Percentiles rank a stretch among this genome's conserved stretches.
These are phyloP conservation scores for Sarocladium brachiariae DNA, from an alignment of 2,329 filamentous ascomycete species.

Conservation along the genomic window DNA sequence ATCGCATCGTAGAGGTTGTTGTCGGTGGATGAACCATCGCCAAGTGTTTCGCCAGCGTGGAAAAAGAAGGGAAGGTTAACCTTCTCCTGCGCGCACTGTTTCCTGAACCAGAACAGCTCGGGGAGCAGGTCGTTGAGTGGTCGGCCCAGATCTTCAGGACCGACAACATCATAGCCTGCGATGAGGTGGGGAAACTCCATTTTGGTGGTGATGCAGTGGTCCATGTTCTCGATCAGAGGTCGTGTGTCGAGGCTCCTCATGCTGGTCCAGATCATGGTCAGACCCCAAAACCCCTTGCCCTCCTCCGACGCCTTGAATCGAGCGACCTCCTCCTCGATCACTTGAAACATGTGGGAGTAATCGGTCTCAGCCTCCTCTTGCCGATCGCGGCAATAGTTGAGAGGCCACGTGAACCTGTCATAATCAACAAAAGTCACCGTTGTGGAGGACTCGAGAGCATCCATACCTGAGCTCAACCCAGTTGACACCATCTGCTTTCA, in stretches of 20 bases:
- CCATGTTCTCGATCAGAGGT: slow-evolving; percentile 72
- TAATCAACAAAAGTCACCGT: not conserved
- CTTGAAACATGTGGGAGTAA: slow-evolving; percentile 62
- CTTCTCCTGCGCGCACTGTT: slow-evolving; percentile 68
- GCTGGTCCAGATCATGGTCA: slow-evolving; percentile 78
- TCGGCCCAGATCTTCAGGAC: slow-evolving; percentile 75
- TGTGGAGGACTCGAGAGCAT: not conserved
- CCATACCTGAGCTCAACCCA: slow-evolving; percentile 69
- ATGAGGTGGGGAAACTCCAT: slow-evolving; percentile 70
- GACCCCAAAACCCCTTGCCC: slow-evolving; percentile 75
- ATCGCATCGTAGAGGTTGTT: slow-evolving; percentile 83
- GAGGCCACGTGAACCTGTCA: slow-evolving; percentile 61
- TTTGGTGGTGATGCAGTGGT: slow-evolving; percentile 79
- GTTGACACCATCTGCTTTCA: slow-evolving; percentile 74
- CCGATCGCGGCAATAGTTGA: slow-evolving; percentile 60
- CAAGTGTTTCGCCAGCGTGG: slow-evolving; percentile 84
- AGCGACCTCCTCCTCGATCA: slow-evolving; percentile 70
- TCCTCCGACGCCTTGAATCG: slow-evolving; percentile 65
- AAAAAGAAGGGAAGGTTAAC: slow-evolving; percentile 92
- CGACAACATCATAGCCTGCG: slow-evolving; percentile 83
- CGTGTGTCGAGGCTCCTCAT: slow-evolving; percentile 59
- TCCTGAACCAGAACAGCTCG: slow-evolving; percentile 88
- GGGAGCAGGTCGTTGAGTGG: slow-evolving; percentile 72
- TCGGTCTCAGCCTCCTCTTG: slow-evolving; percentile 59
- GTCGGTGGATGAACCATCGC: slow-evolving; percentile 66